Conservation (phyloP, 169 alveolate species). For the Cryptosporidium sp. region DNA sequence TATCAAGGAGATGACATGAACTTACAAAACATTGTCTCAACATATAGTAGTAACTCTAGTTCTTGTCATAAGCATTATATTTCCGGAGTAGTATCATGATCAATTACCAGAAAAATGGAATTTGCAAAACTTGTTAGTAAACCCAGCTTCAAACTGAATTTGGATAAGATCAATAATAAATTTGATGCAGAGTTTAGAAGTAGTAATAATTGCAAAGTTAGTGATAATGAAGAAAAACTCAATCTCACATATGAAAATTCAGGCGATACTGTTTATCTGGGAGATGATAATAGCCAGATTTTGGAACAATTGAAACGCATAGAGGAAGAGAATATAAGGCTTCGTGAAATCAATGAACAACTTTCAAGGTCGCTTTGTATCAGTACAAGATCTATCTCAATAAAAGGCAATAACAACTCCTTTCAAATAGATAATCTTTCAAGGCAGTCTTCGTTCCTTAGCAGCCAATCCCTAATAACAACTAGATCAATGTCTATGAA, state of each 20-base stretch:
- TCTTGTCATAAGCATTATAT: background rate
- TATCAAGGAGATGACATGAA: background rate
- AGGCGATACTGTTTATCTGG: background rate
- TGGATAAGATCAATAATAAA: conserved; percentile 14
- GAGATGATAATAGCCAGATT: background rate
- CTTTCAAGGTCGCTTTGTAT: conserved; percentile 58
- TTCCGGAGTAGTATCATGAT: background rate
- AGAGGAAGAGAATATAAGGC: conserved; percentile 68
- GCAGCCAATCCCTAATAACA: background rate
- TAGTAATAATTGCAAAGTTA: background rate
- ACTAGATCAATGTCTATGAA: conserved; percentile 20
- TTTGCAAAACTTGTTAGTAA: conserved; percentile 41
- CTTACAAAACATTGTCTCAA: background rate
- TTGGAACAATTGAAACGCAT: conserved; percentile 22
- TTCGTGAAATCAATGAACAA: conserved; percentile 64
- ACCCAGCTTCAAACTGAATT: conserved; percentile 50
- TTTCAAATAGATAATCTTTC: background rate
- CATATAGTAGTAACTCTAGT: background rate
- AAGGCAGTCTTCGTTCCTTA: background rate
- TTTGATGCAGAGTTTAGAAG: background rate
- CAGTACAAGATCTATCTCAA: conserved; percentile 38
- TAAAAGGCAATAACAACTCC: background rate
- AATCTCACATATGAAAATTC: background rate
- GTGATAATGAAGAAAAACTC: background rate
- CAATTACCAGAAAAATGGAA: background rate